Base-by-base conservation (phyloP, 805 yeast species). In the Starmerella apis region DNA sequence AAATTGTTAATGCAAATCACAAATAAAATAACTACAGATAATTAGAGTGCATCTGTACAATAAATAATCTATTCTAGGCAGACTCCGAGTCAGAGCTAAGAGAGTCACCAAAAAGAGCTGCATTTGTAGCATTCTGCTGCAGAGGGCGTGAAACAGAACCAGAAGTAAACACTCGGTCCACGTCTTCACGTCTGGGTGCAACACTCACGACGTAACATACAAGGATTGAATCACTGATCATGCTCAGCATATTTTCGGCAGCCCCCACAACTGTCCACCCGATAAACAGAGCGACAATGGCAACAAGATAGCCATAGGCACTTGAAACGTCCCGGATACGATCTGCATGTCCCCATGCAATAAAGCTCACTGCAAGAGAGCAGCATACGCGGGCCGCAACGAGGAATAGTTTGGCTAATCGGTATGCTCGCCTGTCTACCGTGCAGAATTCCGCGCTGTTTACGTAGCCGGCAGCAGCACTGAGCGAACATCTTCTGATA, bases 211-310 rank as follows among this genome's bases (percentile, higher is more conserved):
- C 68, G 51, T 57, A 66, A 54, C 65, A 65, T n/a, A 69, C 65
- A 42, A 58, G 66, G 18, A 63, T 51, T 3, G 67, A 62, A 39
- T 67, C 70, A 41, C 64, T 58, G 30, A 64, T 57, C 64, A 65
- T 68, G 50, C 67, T 59, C 45, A 70, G 59, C 13, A 66, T 63
- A 14, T 70, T 70, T 50, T 70, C 74, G 9, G 71, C 67, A 7
- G 71, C 67, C 4, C 73, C 74, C 20, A 69, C 62, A 6, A 70
- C 64, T 16, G 68, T 65, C 71, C 72, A 70, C 13, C 72, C 73
- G 11, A 68, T 62, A 43, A 65, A 62, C 22, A 65, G 66, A 3
- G 69, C 69, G 9, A 69, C 53, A 9, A 70, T 51, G 2, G 71
- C 74, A 11, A 70, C 65, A 2, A 67, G 54, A 47, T 68, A 70